Evolutionary conservation across 2,329 filamentous ascomycete genomes (phyloP).

Genomic region (Trichoderma oligosporum): DNA sequence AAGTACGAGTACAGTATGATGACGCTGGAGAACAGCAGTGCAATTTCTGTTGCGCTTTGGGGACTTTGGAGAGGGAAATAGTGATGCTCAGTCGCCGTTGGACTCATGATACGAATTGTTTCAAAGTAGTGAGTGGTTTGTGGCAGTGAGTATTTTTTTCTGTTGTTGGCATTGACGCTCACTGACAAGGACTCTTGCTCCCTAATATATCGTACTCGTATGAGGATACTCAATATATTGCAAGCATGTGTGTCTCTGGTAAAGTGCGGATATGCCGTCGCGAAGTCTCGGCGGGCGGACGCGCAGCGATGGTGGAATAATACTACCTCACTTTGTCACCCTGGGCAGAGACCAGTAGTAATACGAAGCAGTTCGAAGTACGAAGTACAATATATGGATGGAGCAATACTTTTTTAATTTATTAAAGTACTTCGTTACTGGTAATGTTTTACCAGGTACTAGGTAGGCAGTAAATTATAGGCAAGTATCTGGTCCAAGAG

Average conservation of each 20-base stretch:
- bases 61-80: neutral
- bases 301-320: neutral
- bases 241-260: constrained; percentile 11
- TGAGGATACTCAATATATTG: neutral
- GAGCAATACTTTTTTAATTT: no score
- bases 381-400: neutral
- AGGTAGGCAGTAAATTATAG: no score
- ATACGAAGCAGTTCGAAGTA: neutral
- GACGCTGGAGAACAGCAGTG: constrained; percentile 13
- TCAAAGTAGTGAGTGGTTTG: neutral
- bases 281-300: constrained; percentile 2
- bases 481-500: neutral
- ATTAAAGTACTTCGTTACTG: no score
- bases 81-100: neutral
- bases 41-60: constrained; percentile 3
- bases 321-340: neutral
- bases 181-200: no score
- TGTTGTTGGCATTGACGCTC: neutral
- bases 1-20: no score
- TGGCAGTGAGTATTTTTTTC: neutral
- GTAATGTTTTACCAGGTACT: neutral
- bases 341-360: neutral
- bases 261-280: constrained; percentile 13
- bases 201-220: no score
- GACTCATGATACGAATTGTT: neutral